Percentiles rank a stretch among this genome's conserved stretches.
Conservation (phyloP, 2,329 filamentous ascomycete species). For the Colletotrichum liriopes region DNA sequence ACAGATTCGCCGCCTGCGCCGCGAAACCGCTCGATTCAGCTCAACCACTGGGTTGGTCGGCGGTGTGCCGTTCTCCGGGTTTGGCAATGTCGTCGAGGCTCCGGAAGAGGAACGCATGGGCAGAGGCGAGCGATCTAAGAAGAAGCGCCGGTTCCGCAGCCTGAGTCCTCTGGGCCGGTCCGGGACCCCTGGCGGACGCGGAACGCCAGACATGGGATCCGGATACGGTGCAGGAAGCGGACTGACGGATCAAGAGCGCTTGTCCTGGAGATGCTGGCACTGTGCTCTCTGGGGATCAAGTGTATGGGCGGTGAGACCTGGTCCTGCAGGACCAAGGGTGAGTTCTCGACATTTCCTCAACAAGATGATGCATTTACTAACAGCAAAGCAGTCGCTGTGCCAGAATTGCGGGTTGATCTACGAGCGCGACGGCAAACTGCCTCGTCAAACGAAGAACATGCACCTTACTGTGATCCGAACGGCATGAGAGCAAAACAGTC, state of each 20-base stretch:
- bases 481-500: constrained; percentile 16
- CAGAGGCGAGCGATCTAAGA: constrained; percentile 92
- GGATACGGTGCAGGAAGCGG: constrained; percentile 80
- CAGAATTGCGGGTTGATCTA: constrained; percentile 93
- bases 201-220: constrained; percentile 82
- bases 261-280: constrained; percentile 89
- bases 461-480: constrained; percentile 41
- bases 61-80: constrained; percentile 74
- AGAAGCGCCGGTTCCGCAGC: constrained; percentile 93
- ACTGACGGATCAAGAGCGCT: constrained; percentile 83
- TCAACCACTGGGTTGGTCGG: constrained; percentile 87
- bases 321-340: constrained; percentile 87
- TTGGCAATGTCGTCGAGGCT: constrained; percentile 62
- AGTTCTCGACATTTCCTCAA: constrained; percentile 56
- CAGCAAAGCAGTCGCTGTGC: constrained; percentile 79
- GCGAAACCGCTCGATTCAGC: constrained; percentile 94
- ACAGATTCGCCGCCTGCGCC: constrained; percentile 86
- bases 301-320: constrained; percentile 96
- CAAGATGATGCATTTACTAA: constrained; percentile 9
- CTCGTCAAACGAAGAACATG: constrained; percentile 54
- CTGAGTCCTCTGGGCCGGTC: constrained; percentile 83
- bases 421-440: constrained; percentile 88
- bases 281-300: constrained; percentile 90
- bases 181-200: constrained; percentile 78
- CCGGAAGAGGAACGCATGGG: constrained; percentile 88